These are phyloP conservation scores for Stipa capillata DNA, from an alignment of 176 grass and related monocot genomes.

Conservation along the genomic window DNA sequence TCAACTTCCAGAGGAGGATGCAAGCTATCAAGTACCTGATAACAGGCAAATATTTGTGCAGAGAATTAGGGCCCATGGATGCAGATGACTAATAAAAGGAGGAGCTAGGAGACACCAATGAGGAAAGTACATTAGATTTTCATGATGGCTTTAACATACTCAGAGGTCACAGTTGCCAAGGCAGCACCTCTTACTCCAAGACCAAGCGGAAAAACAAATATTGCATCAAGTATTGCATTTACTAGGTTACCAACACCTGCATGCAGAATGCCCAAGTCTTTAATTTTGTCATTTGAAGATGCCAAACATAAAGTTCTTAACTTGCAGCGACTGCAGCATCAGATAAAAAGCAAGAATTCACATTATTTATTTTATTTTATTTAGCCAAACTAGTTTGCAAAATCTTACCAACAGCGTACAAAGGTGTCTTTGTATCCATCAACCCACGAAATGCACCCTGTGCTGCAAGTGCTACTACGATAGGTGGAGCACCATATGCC, in stretches of 20 bases:
- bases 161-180: conserved; percentile 75
- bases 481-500: conserved; percentile 88
- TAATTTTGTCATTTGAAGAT: too few species aligned
- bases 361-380: not conserved
- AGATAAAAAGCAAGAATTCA: not conserved
- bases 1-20: conserved; percentile 87
- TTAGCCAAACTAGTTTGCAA: not conserved
- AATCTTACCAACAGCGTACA: conserved; percentile 75
- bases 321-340: too few species aligned
- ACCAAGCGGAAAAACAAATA: conserved; percentile 81
- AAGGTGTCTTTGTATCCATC: conserved; percentile 85
- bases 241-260: conserved; percentile 81
- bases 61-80: not conserved
- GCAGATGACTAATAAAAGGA: not conserved
- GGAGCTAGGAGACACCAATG: not conserved
- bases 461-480: conserved; percentile 85
- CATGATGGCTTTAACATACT: conserved; percentile 56
- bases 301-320: too few species aligned
- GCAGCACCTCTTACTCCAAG: conserved; percentile 93
- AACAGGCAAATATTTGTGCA: conserved; percentile 15
- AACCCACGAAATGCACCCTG: conserved; percentile 97
- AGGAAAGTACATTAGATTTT: conserved; percentile 25
- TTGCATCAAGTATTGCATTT: conserved; percentile 69
- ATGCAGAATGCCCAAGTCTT: not conserved
- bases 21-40: conserved; percentile 75